phyloP scores from a whole-genome alignment of 2,329 filamentous ascomycete species.

The Cladosporium sp. region DNA sequence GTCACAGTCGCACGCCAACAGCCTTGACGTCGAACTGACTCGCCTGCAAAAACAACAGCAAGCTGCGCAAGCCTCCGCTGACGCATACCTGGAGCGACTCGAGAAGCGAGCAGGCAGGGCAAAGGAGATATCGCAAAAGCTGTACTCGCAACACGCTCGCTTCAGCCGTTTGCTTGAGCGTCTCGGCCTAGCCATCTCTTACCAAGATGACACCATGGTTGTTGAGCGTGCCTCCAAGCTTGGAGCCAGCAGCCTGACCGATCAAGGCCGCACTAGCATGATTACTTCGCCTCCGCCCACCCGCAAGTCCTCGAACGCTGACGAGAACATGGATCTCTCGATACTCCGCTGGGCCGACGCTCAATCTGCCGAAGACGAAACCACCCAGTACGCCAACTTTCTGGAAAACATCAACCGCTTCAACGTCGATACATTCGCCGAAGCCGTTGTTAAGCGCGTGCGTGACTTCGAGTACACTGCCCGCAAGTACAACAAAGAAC shows the following conservation, averaged over 20 bases:
- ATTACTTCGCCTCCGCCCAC: conserved; percentile 60
- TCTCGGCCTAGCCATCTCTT: conserved; percentile 78
- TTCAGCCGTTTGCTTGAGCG: conserved; percentile 82
- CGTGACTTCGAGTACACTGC: conserved; percentile 93
- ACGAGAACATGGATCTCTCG: conserved; percentile 59
- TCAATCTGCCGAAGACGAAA: conserved; percentile 65
- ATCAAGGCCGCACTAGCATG: conserved; percentile 53
- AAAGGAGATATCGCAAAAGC: conserved; percentile 79
- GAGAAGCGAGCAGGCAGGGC: conserved; percentile 71
- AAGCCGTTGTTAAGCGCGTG: conserved; percentile 83
- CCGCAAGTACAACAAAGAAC: conserved; percentile 89
- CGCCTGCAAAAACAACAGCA: conserved; percentile 67
- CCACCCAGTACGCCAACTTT: conserved; percentile 73
- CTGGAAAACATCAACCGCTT: conserved; percentile 74
- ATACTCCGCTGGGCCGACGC: conserved; percentile 82
- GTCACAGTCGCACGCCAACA: conserved; percentile 73
- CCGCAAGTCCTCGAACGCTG: conserved; percentile 54
- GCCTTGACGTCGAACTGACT: conserved; percentile 73
- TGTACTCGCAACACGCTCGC: conserved; percentile 82
- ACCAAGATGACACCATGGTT: conserved; percentile 68
- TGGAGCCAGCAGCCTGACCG: conserved; percentile 49
- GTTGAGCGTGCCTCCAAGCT: conserved; percentile 71
- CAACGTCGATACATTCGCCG: conserved; percentile 79
- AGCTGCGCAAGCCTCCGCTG: conserved; percentile 51
- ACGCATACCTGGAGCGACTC: conserved; percentile 59